Evolutionary conservation across 2,329 filamentous ascomycete genomes (phyloP).

Genomic region (Colletotrichum horii): DNA sequence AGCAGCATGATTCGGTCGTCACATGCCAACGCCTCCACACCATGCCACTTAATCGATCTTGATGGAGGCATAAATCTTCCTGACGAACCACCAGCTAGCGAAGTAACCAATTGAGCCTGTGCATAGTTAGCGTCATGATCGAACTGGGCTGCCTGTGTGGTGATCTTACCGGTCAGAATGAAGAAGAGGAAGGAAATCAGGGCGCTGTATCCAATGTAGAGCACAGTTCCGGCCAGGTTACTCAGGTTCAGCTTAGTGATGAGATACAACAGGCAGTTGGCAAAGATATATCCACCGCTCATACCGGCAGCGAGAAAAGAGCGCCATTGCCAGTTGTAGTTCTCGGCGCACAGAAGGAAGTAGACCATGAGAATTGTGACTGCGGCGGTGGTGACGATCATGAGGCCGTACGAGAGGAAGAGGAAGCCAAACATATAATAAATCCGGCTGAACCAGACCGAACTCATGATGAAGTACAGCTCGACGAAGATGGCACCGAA

Average conservation of each 20-base stretch:
- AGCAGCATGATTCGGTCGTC: neutral
- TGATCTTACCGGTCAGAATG: conserved; percentile 84
- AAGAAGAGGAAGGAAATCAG: conserved; percentile 92
- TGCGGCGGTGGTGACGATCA: conserved; percentile 93
- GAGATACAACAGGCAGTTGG: conserved; percentile 91
- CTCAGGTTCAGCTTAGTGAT: conserved; percentile 85
- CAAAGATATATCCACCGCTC: conserved; percentile 89
- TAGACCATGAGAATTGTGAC: conserved; percentile 96
- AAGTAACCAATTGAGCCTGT: conserved; percentile 94
- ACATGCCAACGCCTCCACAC: neutral
- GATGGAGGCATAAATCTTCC: conserved; percentile 95
- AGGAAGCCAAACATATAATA: conserved; percentile 99
- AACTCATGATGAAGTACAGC: conserved; percentile 99
- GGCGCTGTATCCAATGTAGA: conserved; percentile 93
- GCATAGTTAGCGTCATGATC: neutral
- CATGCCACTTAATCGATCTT: conserved; percentile 79
- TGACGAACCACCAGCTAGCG: conserved; percentile 91
- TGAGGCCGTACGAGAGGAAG: conserved; percentile 95
- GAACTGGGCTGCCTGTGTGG: neutral
- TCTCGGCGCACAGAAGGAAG: conserved; percentile 93
- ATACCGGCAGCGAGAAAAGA: conserved; percentile 91
- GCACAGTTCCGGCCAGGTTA: conserved; percentile 82
- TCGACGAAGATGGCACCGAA: conserved; percentile 98
- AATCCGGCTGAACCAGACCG: conserved; percentile 97
- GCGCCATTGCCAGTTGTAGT: conserved; percentile 99